Percentiles rank a stretch among this genome's conserved stretches.
phyloP scores from a whole-genome alignment of 2,329 filamentous ascomycete genomes.

The Emmonsia crescens region DNA sequence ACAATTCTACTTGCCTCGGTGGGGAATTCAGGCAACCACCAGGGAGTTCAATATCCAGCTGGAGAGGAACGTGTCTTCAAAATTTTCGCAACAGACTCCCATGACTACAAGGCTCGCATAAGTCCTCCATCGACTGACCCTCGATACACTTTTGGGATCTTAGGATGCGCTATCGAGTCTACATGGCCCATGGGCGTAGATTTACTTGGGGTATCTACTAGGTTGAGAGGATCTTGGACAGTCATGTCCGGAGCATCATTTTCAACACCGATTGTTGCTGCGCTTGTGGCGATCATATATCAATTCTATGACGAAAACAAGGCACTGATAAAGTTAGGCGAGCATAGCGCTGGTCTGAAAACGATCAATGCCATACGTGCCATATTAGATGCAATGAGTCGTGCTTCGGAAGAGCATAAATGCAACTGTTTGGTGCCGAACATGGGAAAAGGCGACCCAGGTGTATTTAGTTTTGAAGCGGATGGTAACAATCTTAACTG shows the following conservation, averaged over 20 bases:
- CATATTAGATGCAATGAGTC: not conserved
- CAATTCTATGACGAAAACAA: not conserved
- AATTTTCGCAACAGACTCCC: not conserved
- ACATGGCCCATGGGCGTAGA: not conserved
- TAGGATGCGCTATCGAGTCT: not conserved
- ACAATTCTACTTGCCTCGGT: not conserved
- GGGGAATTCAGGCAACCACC: not conserved
- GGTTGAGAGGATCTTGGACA: not conserved
- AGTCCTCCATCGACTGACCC: not conserved
- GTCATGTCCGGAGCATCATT: not conserved
- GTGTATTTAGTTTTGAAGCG: not conserved
- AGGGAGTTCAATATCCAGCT: not conserved
- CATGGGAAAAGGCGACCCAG: not conserved
- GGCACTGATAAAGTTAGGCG: not conserved
- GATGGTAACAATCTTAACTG: no score
- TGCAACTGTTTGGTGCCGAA: not conserved
- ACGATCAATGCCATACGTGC: not conserved
- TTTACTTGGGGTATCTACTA: not conserved
- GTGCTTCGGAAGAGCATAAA: not conserved
- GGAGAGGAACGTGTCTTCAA: not conserved
- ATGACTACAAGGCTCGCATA: not conserved
- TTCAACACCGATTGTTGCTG: not conserved
- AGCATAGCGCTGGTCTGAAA: not conserved
- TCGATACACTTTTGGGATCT: not conserved
- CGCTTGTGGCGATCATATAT: not conserved